phyloP scores from a whole-genome alignment of 2,329 filamentous ascomycete species.

The Bipolaris bicolor region DNA sequence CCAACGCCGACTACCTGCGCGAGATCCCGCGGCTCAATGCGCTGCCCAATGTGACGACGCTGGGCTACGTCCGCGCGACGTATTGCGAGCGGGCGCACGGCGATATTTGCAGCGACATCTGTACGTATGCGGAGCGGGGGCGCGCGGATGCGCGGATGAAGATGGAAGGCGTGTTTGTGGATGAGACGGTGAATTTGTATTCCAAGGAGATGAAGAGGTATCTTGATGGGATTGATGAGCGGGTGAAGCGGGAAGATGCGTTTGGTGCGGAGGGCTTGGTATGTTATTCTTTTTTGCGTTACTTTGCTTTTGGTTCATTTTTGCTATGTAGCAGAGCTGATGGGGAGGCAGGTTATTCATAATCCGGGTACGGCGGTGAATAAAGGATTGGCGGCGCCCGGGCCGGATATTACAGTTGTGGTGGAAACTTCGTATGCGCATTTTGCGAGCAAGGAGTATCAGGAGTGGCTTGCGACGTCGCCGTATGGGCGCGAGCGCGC shows the following conservation, averaged over 20 bases:
- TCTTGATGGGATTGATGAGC: constrained; percentile 27
- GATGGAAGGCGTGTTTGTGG: constrained; percentile 59
- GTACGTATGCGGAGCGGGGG: constrained; percentile 54
- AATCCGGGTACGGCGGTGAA: constrained; percentile 40
- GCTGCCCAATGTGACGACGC: constrained; percentile 54
- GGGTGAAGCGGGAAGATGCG: constrained; percentile 14
- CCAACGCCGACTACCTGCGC: constrained; percentile 55
- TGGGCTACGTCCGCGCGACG: constrained; percentile 59
- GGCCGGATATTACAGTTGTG: constrained; percentile 36
- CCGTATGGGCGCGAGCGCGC: constrained; percentile 26
- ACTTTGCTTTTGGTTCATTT: no score
- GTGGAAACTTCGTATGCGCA: constrained; percentile 30
- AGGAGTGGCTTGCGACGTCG: constrained; percentile 34
- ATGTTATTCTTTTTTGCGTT: constrained; percentile 2
- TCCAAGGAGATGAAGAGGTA: constrained; percentile 24
- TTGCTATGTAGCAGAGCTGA: background rate
- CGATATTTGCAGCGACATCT: constrained; percentile 56
- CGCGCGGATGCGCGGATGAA: constrained; percentile 39
- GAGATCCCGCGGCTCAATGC: constrained; percentile 52
- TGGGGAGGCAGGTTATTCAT: constrained; percentile 31
- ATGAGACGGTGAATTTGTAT: constrained; percentile 53
- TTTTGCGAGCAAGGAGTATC: constrained; percentile 28
- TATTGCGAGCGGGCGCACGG: constrained; percentile 48
- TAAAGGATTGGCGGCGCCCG: constrained; percentile 25
- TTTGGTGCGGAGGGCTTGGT: constrained; percentile 21